Evolutionary conservation across 2,329 filamentous ascomycete species (phyloP).

Genomic region (Capronia americana): DNA sequence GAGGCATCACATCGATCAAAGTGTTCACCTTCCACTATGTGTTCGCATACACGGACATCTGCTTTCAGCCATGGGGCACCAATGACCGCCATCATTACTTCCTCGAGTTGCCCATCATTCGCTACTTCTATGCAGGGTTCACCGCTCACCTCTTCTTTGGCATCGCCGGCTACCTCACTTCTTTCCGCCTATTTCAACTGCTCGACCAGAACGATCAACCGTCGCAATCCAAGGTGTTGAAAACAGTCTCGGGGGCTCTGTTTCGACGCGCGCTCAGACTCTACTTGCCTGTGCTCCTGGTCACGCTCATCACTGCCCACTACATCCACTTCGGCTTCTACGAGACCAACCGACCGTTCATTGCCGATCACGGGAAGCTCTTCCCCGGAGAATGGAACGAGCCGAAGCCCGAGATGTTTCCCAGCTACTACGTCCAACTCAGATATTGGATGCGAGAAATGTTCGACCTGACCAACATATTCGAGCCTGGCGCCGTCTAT

Average conservation of each 20-base stretch:
- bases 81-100: constrained; percentile 40
- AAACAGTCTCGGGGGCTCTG: constrained; percentile 50
- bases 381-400: constrained; percentile 40
- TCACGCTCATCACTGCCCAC: constrained; percentile 50
- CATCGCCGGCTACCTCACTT: constrained; percentile 56
- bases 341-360: constrained; percentile 34
- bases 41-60: constrained; percentile 52
- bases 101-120: constrained; percentile 52
- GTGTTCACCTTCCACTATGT: constrained; percentile 55
- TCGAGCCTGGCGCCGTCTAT: constrained; percentile 36
- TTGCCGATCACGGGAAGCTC: constrained; percentile 30
- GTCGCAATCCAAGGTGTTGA: constrained; percentile 50
- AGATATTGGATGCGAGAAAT: constrained; percentile 46
- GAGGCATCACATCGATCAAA: constrained; percentile 54
- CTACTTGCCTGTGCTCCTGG: constrained; percentile 52
- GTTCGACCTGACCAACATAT: constrained; percentile 38
- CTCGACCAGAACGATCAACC: constrained; percentile 49
- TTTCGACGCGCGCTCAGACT: constrained; percentile 53
- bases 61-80: constrained; percentile 48
- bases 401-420: constrained; percentile 52
- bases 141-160: constrained; percentile 55
- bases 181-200: constrained; percentile 46
- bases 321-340: constrained; percentile 51
- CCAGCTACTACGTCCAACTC: constrained; percentile 44
- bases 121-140: constrained; percentile 51